phyloP scores from a whole-genome alignment of 2,329 filamentous ascomycete genomes.

The Trichoderma brevicompactum region DNA sequence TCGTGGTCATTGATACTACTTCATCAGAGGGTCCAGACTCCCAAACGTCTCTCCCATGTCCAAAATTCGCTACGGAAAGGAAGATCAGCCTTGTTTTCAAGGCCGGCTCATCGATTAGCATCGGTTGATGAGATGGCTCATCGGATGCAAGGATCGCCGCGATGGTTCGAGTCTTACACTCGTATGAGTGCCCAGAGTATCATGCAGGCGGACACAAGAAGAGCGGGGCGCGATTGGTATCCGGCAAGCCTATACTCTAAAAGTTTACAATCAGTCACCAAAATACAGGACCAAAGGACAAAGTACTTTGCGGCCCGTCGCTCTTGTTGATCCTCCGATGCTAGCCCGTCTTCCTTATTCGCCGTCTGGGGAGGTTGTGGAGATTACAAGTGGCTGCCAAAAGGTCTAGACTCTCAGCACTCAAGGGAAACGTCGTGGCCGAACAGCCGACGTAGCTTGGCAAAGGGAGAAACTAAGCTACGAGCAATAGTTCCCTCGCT shows the following conservation, averaged over 20 bases:
- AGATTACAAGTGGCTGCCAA: neutral
- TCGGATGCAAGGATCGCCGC: neutral
- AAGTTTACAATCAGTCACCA: neutral
- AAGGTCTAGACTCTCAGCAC: neutral
- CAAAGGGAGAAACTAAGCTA: neutral
- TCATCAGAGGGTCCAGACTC: neutral
- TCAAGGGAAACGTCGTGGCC: neutral
- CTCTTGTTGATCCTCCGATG: too few species aligned
- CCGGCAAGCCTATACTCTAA: neutral
- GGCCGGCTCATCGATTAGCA: neutral
- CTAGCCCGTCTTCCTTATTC: neutral
- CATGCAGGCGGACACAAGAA: neutral
- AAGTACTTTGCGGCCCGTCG: too few species aligned
- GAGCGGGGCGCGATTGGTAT: neutral
- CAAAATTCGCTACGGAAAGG: neutral
- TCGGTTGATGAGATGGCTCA: neutral
- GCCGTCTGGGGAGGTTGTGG: neutral
- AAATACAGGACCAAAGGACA: too few species aligned
- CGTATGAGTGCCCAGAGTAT: neutral
- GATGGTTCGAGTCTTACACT: conserved; percentile 2
- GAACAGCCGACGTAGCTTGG: neutral
- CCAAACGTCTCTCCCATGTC: neutral
- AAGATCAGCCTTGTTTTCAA: neutral
- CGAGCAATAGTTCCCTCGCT: neutral
- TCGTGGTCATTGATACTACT: neutral